These are phyloP conservation scores for Leishmania mexicana DNA, from an alignment of 208 protist species.

Conservation along the genomic window DNA sequence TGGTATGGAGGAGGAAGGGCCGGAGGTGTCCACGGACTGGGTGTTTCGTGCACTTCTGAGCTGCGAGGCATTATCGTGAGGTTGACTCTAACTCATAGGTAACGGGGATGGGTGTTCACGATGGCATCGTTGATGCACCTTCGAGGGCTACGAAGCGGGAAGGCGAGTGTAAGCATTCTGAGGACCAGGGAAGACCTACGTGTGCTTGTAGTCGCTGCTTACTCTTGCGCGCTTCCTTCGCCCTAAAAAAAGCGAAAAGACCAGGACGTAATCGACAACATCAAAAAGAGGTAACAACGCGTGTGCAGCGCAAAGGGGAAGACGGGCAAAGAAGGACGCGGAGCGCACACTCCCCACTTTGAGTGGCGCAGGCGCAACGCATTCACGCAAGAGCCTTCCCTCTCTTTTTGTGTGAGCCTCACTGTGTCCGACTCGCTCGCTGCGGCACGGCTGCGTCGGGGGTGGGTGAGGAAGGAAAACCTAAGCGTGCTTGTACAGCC, in stretches of 20 bases:
- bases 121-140: background rate
- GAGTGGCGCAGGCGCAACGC: background rate
- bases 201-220: background rate
- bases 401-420: background rate
- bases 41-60: conserved; percentile 30
- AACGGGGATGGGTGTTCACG: background rate
- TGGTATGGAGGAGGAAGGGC: conserved; percentile 26
- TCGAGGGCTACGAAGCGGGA: background rate
- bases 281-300: background rate
- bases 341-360: background rate
- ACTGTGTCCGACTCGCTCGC: background rate
- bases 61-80: conserved; percentile 28
- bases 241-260: background rate
- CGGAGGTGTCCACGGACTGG: conserved; percentile 41
- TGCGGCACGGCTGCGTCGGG: background rate
- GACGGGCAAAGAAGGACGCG: background rate
- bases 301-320: background rate
- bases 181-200: no score
- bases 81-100: background rate
- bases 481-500: background rate
- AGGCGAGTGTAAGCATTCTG: background rate
- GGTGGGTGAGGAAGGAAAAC: background rate
- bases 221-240: background rate
- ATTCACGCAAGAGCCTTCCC: background rate
- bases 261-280: background rate